A percentile compares a stretch with the other conserved stretches of the same genome.
Evolutionary conservation across 1,139 yeast genomes (phyloP).

Genomic region (Waltiozyma solani): DNA sequence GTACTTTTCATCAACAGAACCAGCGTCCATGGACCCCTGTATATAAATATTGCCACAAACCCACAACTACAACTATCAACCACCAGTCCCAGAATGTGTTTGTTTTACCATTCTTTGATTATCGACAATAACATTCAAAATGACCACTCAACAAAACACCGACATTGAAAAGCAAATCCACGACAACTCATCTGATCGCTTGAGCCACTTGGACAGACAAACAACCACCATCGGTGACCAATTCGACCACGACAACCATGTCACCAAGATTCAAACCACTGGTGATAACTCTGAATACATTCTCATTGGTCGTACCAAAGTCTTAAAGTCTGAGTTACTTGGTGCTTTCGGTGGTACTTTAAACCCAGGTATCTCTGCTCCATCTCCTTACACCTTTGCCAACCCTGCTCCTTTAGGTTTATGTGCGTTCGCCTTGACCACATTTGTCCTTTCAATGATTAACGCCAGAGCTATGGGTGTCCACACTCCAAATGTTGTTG

Average conservation of each 20-base stretch:
- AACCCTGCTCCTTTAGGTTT: conserved; percentile 68
- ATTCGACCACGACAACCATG: conserved; percentile 8
- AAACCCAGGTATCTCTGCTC: conserved; percentile 49
- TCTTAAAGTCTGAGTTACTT: conserved; percentile 43
- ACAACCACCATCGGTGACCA: conserved; percentile 2
- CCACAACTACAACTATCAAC: background rate
- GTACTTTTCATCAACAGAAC: background rate
- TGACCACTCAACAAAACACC: background rate
- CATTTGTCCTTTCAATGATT: conserved; percentile 51
- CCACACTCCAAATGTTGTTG: conserved; percentile 39
- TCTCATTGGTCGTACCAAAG: conserved; percentile 64
- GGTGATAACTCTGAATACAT: conserved; percentile 45
- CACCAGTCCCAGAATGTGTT: too few species aligned
- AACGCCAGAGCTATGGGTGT: conserved; percentile 42
- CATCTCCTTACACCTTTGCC: conserved; percentile 30
- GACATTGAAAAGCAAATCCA: conserved; percentile 9
- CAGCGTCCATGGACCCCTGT: too few species aligned
- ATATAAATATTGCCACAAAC: background rate
- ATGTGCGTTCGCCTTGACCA: conserved; percentile 57
- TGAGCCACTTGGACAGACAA: conserved; percentile 10
- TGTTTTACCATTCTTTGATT: background rate
- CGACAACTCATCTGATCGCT: conserved; percentile 1
- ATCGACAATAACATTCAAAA: background rate
- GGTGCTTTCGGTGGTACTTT: conserved; percentile 53
- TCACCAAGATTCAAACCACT: conserved; percentile 24